Percentiles rank a stretch among this genome's conserved stretches.
Conservation (phyloP, 345 rosid genomes). For the Microthlaspi erraticum region DNA sequence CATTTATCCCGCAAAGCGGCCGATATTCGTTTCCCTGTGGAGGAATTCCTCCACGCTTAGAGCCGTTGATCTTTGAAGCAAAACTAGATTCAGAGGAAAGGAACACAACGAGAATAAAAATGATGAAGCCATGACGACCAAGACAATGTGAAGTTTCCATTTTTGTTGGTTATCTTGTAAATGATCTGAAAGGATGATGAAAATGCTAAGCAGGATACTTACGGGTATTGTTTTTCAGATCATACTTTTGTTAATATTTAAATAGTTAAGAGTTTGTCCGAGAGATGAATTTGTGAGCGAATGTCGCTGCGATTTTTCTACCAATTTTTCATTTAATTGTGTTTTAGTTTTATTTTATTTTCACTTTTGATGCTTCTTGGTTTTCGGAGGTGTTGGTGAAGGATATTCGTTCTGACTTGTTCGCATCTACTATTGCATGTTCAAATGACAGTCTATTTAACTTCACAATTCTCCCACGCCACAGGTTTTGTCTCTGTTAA, state of each 20-base stretch:
- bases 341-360: not conserved
- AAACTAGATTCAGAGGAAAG: not conserved
- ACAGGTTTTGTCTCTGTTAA: too few species aligned
- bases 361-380: not conserved
- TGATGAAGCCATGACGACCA: not conserved
- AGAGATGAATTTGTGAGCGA: not conserved
- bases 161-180: not conserved
- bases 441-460: not conserved
- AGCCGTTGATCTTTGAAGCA: not conserved
- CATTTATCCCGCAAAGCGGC: not conserved
- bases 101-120: slow-evolving; percentile 6
- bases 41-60: not conserved
- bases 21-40: not conserved
- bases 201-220: not conserved
- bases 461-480: not conserved
- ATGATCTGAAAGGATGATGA: not conserved
- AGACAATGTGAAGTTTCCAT: slow-evolving; percentile 3
- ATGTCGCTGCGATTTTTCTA: slow-evolving; percentile 19
- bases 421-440: not conserved
- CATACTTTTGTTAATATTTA: not conserved
- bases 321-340: not conserved
- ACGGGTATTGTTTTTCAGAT: not conserved
- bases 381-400: slow-evolving; percentile 15
- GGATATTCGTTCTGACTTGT: slow-evolving; percentile 13
- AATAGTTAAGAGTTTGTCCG: slow-evolving; percentile 2